phyloP scores from a whole-genome alignment of 2,329 filamentous ascomycete species.

The Fusarium sublunatum region DNA sequence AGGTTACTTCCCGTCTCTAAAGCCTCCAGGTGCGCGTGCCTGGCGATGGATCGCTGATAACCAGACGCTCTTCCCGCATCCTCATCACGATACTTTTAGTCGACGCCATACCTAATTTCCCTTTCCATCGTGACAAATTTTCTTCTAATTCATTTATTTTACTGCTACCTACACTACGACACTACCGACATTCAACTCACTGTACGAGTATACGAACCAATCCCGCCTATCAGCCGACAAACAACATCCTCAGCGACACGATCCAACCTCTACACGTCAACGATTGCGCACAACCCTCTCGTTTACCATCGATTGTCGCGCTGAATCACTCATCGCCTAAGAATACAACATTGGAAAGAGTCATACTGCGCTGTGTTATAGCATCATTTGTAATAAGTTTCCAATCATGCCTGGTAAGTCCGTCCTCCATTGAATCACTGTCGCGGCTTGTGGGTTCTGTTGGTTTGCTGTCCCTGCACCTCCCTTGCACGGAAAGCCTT shows the following conservation, averaged over 20 bases:
- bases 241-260: conserved; percentile 2
- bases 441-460: conserved; percentile 27
- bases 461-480: conserved; percentile 28
- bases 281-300: conserved; percentile 11
- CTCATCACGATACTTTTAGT: not conserved
- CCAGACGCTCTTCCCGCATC: conserved; percentile 11
- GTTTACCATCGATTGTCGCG: conserved; percentile 1
- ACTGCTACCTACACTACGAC: not conserved
- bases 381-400: conserved; percentile 7
- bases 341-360: not conserved
- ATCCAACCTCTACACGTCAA: conserved; percentile 17
- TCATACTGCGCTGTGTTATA: not conserved
- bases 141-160: not conserved
- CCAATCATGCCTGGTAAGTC: conserved; percentile 38
- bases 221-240: not conserved
- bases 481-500: conserved; percentile 31
- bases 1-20: conserved; percentile 5
- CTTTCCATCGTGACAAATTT: not conserved
- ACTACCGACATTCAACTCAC: conserved; percentile 1
- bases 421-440: conserved; percentile 3
- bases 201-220: conserved; percentile 2
- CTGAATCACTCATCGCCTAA: not conserved
- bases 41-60: conserved; percentile 38
- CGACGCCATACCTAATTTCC: conserved; percentile 4
- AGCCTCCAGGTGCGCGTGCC: conserved; percentile 22